phyloP scores from a whole-genome alignment of 2,329 filamentous ascomycete species.

The Pestalotiopsis sp. region DNA sequence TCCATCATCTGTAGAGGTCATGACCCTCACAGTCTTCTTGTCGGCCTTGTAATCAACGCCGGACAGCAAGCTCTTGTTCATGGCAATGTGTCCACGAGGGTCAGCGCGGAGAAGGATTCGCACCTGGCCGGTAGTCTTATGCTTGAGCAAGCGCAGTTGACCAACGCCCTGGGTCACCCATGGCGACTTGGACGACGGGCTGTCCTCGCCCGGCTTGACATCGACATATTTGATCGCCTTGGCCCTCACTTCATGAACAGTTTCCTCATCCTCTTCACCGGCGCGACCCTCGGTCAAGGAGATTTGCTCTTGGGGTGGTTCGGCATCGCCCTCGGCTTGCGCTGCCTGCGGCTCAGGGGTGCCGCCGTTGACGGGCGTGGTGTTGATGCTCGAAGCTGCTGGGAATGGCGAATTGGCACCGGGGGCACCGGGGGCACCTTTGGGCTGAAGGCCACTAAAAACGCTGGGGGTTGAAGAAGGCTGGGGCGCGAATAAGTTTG shows the following conservation, averaged over 20 bases:
- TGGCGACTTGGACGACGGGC: slow-evolving; percentile 53
- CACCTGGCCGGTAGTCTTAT: slow-evolving; percentile 68
- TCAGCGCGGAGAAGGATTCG: slow-evolving; percentile 76
- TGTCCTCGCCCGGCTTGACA: slow-evolving; percentile 46
- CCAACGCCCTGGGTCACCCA: slow-evolving; percentile 76
- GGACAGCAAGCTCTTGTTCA: slow-evolving; percentile 70
- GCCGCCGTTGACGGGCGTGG: slow-evolving; percentile 56
- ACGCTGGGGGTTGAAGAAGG: slow-evolving; percentile 26
- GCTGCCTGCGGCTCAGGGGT: slow-evolving; percentile 56
- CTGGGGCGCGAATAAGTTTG: slow-evolving; percentile 30
- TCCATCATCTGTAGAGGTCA: slow-evolving; percentile 59
- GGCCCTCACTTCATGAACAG: slow-evolving; percentile 70
- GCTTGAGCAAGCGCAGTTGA: slow-evolving; percentile 70
- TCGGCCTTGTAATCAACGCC: slow-evolving; percentile 64
- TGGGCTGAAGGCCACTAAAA: slow-evolving; percentile 30
- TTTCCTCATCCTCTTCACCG: slow-evolving; percentile 73
- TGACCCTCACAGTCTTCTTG: slow-evolving; percentile 63
- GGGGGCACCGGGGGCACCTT: slow-evolving; percentile 33
- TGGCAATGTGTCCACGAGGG: slow-evolving; percentile 70
- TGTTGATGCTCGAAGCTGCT: slow-evolving; percentile 62
- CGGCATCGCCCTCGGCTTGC: slow-evolving; percentile 42
- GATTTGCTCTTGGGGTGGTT: slow-evolving; percentile 68
- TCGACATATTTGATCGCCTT: slow-evolving; percentile 67
- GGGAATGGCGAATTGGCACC: slow-evolving; percentile 47
- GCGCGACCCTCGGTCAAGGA: slow-evolving; percentile 68